Conservation (phyloP, 495 filamentous ascomycete genomes). For the Tuber magnatum region DNA sequence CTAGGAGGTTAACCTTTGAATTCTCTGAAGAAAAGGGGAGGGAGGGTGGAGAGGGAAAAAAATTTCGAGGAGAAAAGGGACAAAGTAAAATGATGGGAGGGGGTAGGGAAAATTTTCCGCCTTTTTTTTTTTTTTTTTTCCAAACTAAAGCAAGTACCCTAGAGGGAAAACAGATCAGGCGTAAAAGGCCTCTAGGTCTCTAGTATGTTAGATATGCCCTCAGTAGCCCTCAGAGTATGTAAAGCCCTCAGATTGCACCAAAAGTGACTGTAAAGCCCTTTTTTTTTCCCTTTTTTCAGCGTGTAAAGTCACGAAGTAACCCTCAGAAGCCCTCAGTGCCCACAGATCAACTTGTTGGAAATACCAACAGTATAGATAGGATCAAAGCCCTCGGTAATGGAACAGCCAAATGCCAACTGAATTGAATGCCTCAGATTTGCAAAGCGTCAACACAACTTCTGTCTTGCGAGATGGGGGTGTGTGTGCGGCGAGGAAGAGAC, state of each 20-base stretch:
- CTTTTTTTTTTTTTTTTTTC: neutral
- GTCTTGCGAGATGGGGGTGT: constrained; percentile 24
- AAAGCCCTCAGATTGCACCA: constrained; percentile 33
- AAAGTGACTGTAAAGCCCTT: neutral
- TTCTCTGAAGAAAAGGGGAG: constrained; percentile 20
- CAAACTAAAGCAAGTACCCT: constrained; percentile 15
- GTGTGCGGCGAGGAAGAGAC: constrained; percentile 18
- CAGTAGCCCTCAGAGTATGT: constrained; percentile 14
- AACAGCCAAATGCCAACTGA: constrained; percentile 38
- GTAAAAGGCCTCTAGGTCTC: constrained; percentile 17
- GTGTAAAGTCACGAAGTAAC: constrained; percentile 23
- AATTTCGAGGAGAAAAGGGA: constrained; percentile 10
- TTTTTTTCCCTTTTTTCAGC: neutral
- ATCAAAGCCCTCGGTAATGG: constrained; percentile 35
- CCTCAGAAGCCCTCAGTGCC: constrained; percentile 39
- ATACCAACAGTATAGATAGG: constrained; percentile 22
- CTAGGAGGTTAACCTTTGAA: constrained; percentile 29
- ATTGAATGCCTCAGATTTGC: constrained; percentile 36
- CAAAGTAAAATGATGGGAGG: neutral
- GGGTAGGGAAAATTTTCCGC: neutral
- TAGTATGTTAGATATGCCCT: constrained; percentile 8
- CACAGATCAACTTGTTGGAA: constrained; percentile 27
- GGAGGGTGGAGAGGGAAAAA: constrained; percentile 26
- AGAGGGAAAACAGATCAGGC: constrained; percentile 17
- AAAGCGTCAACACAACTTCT: constrained; percentile 37